phyloP scores from a whole-genome alignment of 139 green algal genomes.

The Edaphochlamys debaryana region DNA sequence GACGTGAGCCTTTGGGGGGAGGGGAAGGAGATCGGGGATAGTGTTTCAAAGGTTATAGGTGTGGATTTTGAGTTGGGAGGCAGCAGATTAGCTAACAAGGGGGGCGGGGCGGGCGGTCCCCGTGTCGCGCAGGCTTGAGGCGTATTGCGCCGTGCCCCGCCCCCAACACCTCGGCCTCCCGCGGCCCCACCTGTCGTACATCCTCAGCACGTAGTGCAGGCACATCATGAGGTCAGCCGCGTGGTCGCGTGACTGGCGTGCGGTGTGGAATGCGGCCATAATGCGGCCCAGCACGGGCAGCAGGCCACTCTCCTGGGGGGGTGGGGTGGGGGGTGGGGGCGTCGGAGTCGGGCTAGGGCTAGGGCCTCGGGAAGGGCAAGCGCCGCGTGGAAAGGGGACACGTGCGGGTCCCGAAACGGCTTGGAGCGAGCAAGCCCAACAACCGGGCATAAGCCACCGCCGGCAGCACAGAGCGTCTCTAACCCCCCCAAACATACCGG shows the following conservation, averaged over 20 bases:
- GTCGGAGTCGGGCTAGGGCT: not conserved
- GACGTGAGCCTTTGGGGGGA: conserved; percentile 29
- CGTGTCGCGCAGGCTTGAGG: too few relatives aligned
- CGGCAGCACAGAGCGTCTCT: too few relatives aligned
- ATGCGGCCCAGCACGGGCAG: conserved; percentile 72
- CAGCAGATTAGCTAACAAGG: too few relatives aligned
- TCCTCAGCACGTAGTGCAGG: conserved; percentile 71
- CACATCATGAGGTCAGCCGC: conserved; percentile 71
- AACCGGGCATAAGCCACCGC: too few relatives aligned
- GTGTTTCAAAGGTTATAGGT: too few relatives aligned
- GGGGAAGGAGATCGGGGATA: not conserved
- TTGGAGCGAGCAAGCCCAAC: too few relatives aligned
- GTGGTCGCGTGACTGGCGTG: conserved; percentile 62
- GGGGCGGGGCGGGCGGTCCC: too few relatives aligned
- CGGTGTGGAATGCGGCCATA: conserved; percentile 70
- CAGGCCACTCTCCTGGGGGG: conserved; percentile 70
- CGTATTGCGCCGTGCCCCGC: too few relatives aligned
- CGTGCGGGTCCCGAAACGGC: not conserved
- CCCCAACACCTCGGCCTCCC: too few relatives aligned
- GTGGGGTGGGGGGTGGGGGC: not conserved
- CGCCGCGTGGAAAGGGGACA: not conserved
- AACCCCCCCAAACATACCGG: too few relatives aligned
- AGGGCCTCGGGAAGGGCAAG: not conserved
- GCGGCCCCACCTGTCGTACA: conserved; percentile 72
- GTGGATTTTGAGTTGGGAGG: too few relatives aligned